Percentiles rank a stretch among this genome's conserved stretches.
Conservation (phyloP, 441 rosid genomes). For the Flueggea neowawraea region DNA sequence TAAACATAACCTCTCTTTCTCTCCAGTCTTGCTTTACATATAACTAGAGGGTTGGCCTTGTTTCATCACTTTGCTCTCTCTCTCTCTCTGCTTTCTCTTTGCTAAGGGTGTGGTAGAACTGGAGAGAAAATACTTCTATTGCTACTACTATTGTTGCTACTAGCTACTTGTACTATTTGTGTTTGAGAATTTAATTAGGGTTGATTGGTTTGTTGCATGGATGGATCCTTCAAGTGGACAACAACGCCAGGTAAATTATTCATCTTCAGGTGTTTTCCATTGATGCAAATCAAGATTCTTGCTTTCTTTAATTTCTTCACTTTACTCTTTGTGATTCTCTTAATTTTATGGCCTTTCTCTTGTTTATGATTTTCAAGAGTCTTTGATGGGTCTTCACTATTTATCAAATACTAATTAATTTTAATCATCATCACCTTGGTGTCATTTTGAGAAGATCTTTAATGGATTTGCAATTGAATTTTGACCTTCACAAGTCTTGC, state of each 20-base stretch:
- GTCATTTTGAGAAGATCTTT: too few species aligned
- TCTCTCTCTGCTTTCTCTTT: constrained; percentile 7
- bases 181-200: too few species aligned
- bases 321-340: too few species aligned
- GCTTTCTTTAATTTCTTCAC: too few species aligned
- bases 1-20: constrained; percentile 14
- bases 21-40: constrained; percentile 20
- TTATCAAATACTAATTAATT: too few species aligned
- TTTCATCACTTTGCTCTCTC: constrained; percentile 11
- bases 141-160: too few species aligned
- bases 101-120: background rate
- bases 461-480: too few species aligned
- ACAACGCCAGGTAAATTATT: constrained; percentile 35
- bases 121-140: background rate
- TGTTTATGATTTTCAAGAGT: too few species aligned
- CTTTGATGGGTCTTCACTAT: too few species aligned
- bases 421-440: too few species aligned
- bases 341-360: too few species aligned
- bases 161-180: too few species aligned
- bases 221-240: constrained; percentile 61
- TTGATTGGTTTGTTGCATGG: constrained; percentile 31
- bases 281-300: background rate
- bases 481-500: background rate
- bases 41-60: constrained; percentile 11
- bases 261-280: background rate